phyloP scores from a whole-genome alignment of 2,329 filamentous ascomycete species.

The Exophiala mesophila region DNA sequence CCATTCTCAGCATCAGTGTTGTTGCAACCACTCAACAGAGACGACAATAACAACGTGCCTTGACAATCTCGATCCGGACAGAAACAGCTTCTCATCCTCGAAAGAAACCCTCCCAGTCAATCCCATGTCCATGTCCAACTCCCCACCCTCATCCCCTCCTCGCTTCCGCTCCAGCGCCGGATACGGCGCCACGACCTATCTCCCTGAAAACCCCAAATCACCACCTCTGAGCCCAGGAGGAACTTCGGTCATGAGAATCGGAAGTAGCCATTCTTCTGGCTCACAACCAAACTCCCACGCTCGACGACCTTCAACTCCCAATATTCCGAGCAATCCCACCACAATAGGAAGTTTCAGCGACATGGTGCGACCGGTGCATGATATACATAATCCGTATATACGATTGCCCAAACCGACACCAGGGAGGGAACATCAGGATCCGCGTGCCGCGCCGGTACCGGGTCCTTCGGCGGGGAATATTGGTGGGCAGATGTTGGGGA shows the following conservation, averaged over 20 bases:
- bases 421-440: not conserved
- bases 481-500: not conserved
- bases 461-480: not conserved
- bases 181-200: not conserved
- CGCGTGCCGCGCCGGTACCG: not conserved
- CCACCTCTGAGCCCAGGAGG: not conserved
- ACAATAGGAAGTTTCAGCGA: not conserved
- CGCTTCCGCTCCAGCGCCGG: not conserved
- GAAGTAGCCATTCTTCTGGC: too few relatives aligned
- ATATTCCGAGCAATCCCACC: not conserved
- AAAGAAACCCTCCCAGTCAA: too few relatives aligned
- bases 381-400: not conserved
- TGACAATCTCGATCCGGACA: too few relatives aligned
- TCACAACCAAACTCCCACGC: too few relatives aligned
- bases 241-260: not conserved
- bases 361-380: not conserved
- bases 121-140: too few relatives aligned
- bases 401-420: not conserved
- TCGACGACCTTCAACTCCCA: too few relatives aligned
- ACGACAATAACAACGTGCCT: too few relatives aligned
- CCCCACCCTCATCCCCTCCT: not conserved
- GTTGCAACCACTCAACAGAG: too few relatives aligned
- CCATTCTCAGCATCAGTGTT: too few relatives aligned
- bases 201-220: not conserved
- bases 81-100: too few relatives aligned